Conservation (phyloP, 495 filamentous ascomycete genomes). For the Penicillium robsamsonii region DNA sequence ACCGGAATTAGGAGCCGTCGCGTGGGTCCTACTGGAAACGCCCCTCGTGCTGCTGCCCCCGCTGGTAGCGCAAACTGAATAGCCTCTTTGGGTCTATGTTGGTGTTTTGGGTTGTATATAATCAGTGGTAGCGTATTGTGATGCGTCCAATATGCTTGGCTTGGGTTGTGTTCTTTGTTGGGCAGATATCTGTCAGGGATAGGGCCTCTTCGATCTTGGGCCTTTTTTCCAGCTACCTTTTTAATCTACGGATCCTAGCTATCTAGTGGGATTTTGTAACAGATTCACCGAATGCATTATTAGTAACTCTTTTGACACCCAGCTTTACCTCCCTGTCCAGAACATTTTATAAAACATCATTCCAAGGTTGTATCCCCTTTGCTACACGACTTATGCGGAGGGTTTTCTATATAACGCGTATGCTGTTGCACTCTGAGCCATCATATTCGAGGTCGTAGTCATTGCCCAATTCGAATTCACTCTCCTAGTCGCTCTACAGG, state of each 20-base stretch:
- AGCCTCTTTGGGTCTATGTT: constrained; percentile 5
- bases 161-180: constrained; percentile 17
- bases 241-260: constrained; percentile 6
- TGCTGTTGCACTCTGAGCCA: background rate
- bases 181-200: constrained; percentile 1
- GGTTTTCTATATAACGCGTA: background rate
- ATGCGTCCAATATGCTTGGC: constrained; percentile 16
- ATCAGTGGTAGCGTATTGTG: constrained; percentile 13
- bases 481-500: no score
- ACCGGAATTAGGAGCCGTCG: constrained; percentile 43
- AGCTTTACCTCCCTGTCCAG: background rate
- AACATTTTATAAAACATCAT: background rate
- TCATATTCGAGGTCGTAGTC: background rate
- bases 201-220: constrained; percentile 2
- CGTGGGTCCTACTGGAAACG: constrained; percentile 32
- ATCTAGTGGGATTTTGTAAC: background rate
- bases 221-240: constrained; percentile 9
- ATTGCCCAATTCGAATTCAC: background rate
- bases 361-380: background rate
- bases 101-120: constrained; percentile 28
- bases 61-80: constrained; percentile 30
- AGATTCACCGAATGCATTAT: background rate
- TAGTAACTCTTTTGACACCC: background rate
- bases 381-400: background rate
- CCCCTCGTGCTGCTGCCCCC: constrained; percentile 24